A percentile compares a stretch with the other conserved stretches of the same genome.
Evolutionary conservation across 2,329 filamentous ascomycete species (phyloP).

Genomic region (Ophiostoma sp.): DNA sequence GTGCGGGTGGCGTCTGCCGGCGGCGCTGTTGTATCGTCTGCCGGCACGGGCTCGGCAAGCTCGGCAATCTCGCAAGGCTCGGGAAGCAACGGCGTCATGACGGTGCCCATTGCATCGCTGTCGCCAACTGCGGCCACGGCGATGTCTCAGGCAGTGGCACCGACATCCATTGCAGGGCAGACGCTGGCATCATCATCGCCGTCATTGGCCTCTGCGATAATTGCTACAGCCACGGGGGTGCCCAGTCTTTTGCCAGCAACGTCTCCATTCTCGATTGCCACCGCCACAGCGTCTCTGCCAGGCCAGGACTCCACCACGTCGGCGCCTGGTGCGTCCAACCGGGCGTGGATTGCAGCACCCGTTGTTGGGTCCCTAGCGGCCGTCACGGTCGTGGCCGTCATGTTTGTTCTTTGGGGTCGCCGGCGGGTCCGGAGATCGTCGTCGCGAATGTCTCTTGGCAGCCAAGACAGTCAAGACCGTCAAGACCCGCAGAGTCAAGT

Average conservation of each 20-base stretch:
- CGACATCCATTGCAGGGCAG: too few species aligned
- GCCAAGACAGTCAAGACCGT: neutral
- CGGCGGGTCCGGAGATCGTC: neutral
- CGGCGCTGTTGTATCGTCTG: neutral
- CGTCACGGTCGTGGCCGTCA: neutral
- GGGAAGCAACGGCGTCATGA: too few species aligned
- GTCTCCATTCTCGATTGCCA: neutral
- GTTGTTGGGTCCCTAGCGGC: neutral
- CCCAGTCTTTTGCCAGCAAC: too few species aligned
- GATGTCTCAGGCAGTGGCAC: too few species aligned
- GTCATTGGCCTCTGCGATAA: too few species aligned
- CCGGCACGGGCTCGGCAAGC: neutral
- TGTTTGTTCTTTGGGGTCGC: neutral
- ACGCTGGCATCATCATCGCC: too few species aligned
- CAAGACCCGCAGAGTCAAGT: neutral
- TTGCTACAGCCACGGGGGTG: too few species aligned
- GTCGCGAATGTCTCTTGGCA: neutral
- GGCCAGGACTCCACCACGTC: neutral
- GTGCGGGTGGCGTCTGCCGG: neutral
- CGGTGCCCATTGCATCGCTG: too few species aligned
- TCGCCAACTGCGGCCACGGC: too few species aligned
- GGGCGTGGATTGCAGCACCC: neutral
- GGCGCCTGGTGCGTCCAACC: too few species aligned
- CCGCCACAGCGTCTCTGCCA: neutral
- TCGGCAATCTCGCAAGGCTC: neutral